These are phyloP conservation scores for Plasmodium sp. DNA, from an alignment of 169 alveolate species.

Conservation along the genomic window DNA sequence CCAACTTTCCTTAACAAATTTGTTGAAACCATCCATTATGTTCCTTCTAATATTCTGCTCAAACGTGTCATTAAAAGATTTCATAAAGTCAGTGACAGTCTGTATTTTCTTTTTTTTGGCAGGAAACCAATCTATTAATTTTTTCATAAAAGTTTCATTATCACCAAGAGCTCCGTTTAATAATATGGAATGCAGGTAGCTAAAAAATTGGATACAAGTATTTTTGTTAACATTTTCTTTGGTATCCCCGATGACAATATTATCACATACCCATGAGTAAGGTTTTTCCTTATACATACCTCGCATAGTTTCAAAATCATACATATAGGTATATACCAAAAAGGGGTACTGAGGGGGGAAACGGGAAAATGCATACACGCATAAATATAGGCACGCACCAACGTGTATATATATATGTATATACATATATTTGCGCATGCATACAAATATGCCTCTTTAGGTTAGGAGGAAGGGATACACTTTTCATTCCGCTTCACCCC, in stretches of 20 bases:
- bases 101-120: not conserved
- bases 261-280: not conserved
- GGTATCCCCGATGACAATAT: not conserved
- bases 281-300: not conserved
- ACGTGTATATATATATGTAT: not conserved
- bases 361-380: not conserved
- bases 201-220: not conserved
- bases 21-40: not conserved
- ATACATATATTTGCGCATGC: no score
- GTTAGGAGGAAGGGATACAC: no score
- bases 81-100: not conserved
- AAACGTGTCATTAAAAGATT: not conserved
- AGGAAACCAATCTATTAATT: not conserved
- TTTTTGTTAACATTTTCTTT: not conserved
- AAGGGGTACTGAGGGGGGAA: not conserved
- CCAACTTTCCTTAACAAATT: not conserved
- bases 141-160: not conserved
- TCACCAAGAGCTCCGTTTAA: not conserved
- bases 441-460: not conserved
- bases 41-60: not conserved
- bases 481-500: not conserved
- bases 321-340: not conserved
- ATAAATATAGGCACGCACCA: not conserved
- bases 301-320: not conserved
- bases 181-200: not conserved